Percentiles rank a stretch among this genome's conserved stretches.
Conservation (phyloP, 2,329 filamentous ascomycete species). For the Penicillium rolfsii region DNA sequence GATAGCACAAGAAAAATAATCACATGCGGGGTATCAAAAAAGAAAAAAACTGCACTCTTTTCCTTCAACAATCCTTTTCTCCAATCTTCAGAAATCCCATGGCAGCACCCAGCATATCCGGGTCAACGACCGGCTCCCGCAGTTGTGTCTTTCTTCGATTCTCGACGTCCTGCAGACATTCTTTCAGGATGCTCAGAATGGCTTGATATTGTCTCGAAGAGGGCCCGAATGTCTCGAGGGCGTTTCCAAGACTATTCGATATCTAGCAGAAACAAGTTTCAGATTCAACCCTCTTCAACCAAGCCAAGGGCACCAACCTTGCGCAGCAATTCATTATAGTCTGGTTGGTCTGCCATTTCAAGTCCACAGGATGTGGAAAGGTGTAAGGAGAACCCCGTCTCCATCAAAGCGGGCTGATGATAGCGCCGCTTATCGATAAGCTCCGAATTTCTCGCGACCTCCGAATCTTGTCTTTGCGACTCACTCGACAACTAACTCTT, state of each 20-base stretch:
- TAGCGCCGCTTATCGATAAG: slow-evolving; percentile 31
- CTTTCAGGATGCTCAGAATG: slow-evolving; percentile 42
- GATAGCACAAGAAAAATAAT: not conserved
- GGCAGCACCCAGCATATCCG: slow-evolving; percentile 37
- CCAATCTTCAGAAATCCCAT: slow-evolving; percentile 41
- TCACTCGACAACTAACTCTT: not conserved
- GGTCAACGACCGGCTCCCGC: slow-evolving; percentile 27
- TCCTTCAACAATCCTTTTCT: slow-evolving; percentile 14
- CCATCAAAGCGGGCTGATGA: not conserved
- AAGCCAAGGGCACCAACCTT: slow-evolving; percentile 16
- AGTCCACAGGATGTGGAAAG: not conserved
- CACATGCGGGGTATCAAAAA: slow-evolving; percentile 17
- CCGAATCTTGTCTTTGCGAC: slow-evolving; percentile 5
- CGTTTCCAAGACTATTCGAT: slow-evolving; percentile 48
- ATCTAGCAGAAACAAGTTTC: slow-evolving; percentile 31
- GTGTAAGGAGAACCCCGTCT: not conserved
- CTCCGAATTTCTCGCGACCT: slow-evolving; percentile 21
- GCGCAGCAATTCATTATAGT: slow-evolving; percentile 27
- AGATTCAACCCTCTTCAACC: too few relatives aligned
- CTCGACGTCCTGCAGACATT: slow-evolving; percentile 39
- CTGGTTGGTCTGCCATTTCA: slow-evolving; percentile 18
- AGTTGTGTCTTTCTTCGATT: slow-evolving; percentile 9
- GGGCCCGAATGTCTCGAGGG: slow-evolving; percentile 44
- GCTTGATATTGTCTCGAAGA: slow-evolving; percentile 43
- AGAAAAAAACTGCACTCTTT: not conserved